Base-by-base conservation (phyloP, 148 eudicot species). In the Pouteria glomerata region DNA sequence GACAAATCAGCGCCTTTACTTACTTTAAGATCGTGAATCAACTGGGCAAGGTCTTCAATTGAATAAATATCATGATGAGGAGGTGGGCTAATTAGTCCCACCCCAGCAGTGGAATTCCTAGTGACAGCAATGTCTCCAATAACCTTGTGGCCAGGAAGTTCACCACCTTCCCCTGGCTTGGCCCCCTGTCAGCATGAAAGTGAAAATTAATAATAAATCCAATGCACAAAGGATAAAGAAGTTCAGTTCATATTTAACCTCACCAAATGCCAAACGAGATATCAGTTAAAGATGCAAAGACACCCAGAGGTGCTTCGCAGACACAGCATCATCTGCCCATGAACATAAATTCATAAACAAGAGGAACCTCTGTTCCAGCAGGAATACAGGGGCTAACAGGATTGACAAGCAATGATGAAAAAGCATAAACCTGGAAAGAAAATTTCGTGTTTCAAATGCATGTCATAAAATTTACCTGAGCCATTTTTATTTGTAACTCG, bases 121-220 rank as follows among this genome's bases (percentile, higher is more conserved):
- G 99, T 96, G 66, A 88, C 68, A 57, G 99, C 99, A 74, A 96
- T 96, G 71, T 96, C 99, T 68, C 99, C 99, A 69, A 92, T 84
- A 75, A 96, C 99, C 81, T 96, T 96, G 72, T 96, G 97, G 44
- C 99, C 99, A 27, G 99, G 99, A 70, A 96, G 92, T 78, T 96
- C 99, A 80, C 99, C 99, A 57, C 99, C 99, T 87, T 96, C 99
- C 53, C 99, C 99, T 16, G 99, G 99, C 83, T 96, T 96, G 66
- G 99, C 99, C 71, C 99, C 99, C 99, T 95, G 73, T 29, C 24
- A 63, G 71, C 5, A 26, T 35, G 47, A 47, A 58, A 57, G 61
- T 30, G 11, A 3, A 59, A 59, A 51, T 15, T 73, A 57, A 63
- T 64, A 13, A 63, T 45, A 37, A 63, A 62, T 26, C 31, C 50